Evolutionary conservation across 768 basidiomycete species (phyloP).

Genomic region (Fibroporia radiculosa): DNA sequence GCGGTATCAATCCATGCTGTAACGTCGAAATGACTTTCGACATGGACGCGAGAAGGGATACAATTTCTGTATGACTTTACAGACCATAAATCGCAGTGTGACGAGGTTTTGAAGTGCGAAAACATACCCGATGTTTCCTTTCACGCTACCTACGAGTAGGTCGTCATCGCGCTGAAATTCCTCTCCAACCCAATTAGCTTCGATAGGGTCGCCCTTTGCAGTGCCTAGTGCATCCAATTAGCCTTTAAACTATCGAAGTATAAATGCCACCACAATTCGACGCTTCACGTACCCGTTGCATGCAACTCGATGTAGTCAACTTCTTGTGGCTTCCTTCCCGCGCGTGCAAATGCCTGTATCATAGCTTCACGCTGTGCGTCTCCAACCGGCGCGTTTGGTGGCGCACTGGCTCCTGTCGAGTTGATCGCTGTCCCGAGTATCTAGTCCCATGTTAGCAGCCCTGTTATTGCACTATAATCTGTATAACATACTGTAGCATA

Average conservation of each 20-base stretch:
- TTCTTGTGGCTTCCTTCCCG: constrained; percentile 26
- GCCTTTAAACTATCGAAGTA: background rate
- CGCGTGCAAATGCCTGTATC: constrained; percentile 26
- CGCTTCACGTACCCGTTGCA: constrained; percentile 44
- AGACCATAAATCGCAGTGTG: too few species aligned
- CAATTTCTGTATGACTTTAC: constrained; percentile 32
- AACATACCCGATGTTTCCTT: constrained; percentile 37
- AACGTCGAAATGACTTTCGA: constrained; percentile 38
- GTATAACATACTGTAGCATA: constrained; percentile 29
- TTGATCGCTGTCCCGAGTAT: constrained; percentile 34
- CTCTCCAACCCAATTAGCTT: constrained; percentile 41
- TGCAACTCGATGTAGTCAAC: constrained; percentile 45
- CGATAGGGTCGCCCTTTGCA: constrained; percentile 40
- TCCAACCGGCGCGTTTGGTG: constrained; percentile 31
- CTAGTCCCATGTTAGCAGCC: constrained; percentile 21
- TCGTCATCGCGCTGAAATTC: constrained; percentile 28
- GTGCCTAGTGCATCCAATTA: constrained; percentile 27
- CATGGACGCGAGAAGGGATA: constrained; percentile 37
- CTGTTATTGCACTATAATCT: background rate
- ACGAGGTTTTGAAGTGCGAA: background rate
- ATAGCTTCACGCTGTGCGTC: constrained; percentile 32
- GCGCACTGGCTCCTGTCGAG: constrained; percentile 27
- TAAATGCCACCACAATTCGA: background rate
- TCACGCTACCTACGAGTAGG: constrained; percentile 35
- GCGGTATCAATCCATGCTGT: constrained; percentile 28